Evolutionary conservation across 805 yeast genomes (phyloP).

Genomic region (Cyberlindnera xylosilytica): DNA sequence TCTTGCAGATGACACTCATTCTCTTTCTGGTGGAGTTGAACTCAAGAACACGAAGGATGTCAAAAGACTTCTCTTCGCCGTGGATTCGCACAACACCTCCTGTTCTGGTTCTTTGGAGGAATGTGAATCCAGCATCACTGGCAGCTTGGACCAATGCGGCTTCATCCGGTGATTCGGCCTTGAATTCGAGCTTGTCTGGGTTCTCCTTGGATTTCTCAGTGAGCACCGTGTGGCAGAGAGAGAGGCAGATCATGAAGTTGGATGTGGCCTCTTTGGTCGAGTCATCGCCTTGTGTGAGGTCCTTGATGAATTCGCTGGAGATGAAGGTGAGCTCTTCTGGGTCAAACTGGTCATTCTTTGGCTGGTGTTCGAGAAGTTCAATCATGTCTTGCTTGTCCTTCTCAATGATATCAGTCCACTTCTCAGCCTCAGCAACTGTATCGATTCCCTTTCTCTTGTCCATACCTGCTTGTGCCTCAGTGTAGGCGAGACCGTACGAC

Average conservation of each 20-base stretch:
- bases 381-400: conserved; percentile 61
- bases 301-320: conserved; percentile 60
- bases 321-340: conserved; percentile 65
- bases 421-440: conserved; percentile 52
- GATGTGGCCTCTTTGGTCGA: conserved; percentile 55
- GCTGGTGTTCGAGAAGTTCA: conserved; percentile 33
- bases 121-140: conserved; percentile 69
- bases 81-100: conserved; percentile 66
- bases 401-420: conserved; percentile 49
- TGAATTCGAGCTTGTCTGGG: conserved; percentile 52
- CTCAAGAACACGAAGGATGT: conserved; percentile 63
- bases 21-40: conserved; percentile 83
- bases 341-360: conserved; percentile 38
- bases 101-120: conserved; percentile 61
- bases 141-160: conserved; percentile 83
- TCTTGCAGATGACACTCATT: conserved; percentile 76
- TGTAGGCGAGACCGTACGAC: conserved; percentile 74
- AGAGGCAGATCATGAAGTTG: conserved; percentile 71
- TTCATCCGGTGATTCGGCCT: conserved; percentile 88
- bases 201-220: conserved; percentile 63
- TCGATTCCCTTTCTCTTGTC: conserved; percentile 74
- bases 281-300: conserved; percentile 44
- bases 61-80: conserved; percentile 67
- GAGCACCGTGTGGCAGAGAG: conserved; percentile 75
- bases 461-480: conserved; percentile 78